A percentile compares a stretch with the other conserved stretches of the same genome.
These are phyloP conservation scores for Phaeosphaeria sp. DNA, from an alignment of 2,329 filamentous ascomycete species.

Conservation along the genomic window DNA sequence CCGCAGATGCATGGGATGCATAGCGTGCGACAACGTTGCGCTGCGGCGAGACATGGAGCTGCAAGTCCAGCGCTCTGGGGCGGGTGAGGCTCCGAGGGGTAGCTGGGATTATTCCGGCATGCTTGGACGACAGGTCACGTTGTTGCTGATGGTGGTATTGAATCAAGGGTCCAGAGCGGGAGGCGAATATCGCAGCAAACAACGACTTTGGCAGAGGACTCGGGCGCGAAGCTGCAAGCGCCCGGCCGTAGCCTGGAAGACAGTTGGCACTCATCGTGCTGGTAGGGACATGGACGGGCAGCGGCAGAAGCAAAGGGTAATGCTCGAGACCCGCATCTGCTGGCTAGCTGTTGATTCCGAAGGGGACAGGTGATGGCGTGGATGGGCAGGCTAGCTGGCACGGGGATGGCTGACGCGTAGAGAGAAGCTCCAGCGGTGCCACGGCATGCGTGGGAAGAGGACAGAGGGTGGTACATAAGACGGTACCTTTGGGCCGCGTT, in stretches of 20 bases:
- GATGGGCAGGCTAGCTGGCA: slow-evolving; percentile 11
- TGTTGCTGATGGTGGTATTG: not conserved
- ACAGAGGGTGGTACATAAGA: slow-evolving; percentile 31
- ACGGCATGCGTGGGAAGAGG: slow-evolving; percentile 12
- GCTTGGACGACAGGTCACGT: not conserved
- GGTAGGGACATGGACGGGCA: slow-evolving; percentile 12
- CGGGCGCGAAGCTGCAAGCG: slow-evolving; percentile 30
- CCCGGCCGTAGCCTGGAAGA: slow-evolving; percentile 34
- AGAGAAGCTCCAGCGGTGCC: slow-evolving; percentile 16
- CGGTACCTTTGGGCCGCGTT: slow-evolving; percentile 30
- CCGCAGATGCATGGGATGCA: slow-evolving; percentile 42
- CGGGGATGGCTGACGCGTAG: slow-evolving; percentile 13
- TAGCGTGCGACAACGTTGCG: slow-evolving; percentile 36
- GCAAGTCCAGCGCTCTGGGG: slow-evolving; percentile 38
- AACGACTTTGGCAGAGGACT: slow-evolving; percentile 31
- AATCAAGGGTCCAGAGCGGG: slow-evolving; percentile 22
- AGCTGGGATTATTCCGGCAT: not conserved
- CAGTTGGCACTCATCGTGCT: slow-evolving; percentile 43
- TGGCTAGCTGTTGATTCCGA: slow-evolving; percentile 14
- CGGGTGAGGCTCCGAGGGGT: slow-evolving; percentile 31
- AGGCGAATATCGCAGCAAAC: slow-evolving; percentile 15
- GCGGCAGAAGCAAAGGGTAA: slow-evolving; percentile 19
- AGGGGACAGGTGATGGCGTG: not conserved
- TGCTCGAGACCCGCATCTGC: slow-evolving; percentile 43
- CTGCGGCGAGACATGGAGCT: slow-evolving; percentile 32